Evolutionary conservation across 129 eudicot species (phyloP).

Genomic region (Glebionis coronaria): DNA sequence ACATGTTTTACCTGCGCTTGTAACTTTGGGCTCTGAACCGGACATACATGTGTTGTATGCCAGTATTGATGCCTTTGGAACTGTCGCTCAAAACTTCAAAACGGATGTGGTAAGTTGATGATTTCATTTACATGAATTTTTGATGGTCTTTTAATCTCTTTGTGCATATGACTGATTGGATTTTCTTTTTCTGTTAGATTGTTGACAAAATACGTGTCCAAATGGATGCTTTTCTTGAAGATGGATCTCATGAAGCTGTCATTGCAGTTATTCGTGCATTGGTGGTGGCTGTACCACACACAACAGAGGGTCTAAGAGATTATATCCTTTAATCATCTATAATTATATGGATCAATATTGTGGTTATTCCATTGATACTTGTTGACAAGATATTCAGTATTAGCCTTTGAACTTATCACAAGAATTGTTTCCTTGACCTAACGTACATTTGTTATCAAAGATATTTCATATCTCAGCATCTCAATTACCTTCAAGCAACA

Average conservation of each 20-base stretch:
- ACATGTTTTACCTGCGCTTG: slow-evolving; percentile 89
- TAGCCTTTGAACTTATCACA: background rate
- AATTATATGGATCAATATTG: background rate
- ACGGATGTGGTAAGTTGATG: slow-evolving; percentile 53
- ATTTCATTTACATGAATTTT: background rate
- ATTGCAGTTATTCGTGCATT: slow-evolving; percentile 85
- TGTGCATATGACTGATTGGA: slow-evolving; percentile 13
- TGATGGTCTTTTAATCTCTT: background rate
- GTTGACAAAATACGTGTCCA: slow-evolving; percentile 96
- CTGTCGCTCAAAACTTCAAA: slow-evolving; percentile 95
- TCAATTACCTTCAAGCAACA: slow-evolving; percentile 59
- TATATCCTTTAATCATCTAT: slow-evolving; percentile 58
- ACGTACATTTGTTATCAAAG: slow-evolving; percentile 83
- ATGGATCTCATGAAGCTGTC: slow-evolving; percentile 95
- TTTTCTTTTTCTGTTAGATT: slow-evolving; percentile 43
- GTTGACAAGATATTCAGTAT: background rate
- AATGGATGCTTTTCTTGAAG: slow-evolving; percentile 98
- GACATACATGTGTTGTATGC: slow-evolving; percentile 86
- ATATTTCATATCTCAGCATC: slow-evolving; percentile 64
- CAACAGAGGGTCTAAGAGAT: slow-evolving; percentile 83
- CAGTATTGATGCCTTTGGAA: slow-evolving; percentile 94
- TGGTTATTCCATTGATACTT: background rate
- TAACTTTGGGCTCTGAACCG: slow-evolving; percentile 94
- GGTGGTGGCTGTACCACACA: slow-evolving; percentile 88
- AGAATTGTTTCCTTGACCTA: slow-evolving; percentile 48